These are phyloP conservation scores for Oryza australiensis DNA, from an alignment of 176 grass and related monocot genomes.

Conservation along the genomic window DNA sequence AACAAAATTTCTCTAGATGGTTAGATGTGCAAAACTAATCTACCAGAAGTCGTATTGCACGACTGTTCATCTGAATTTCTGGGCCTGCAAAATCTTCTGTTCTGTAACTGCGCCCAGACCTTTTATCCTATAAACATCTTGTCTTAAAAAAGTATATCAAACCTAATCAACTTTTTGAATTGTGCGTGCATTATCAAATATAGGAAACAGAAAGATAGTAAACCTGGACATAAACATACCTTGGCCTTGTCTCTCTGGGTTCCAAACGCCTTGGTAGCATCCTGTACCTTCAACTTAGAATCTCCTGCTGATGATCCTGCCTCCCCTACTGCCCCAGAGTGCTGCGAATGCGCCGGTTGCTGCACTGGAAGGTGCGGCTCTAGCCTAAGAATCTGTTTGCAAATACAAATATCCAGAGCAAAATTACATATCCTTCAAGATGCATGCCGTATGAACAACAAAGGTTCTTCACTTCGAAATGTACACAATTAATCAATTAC, in stretches of 20 bases:
- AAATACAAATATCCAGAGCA: conserved; percentile 27
- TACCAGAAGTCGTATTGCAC: conserved; percentile 3
- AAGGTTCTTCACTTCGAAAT: background rate
- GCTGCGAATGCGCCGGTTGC: conserved; percentile 44
- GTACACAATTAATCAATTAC: background rate
- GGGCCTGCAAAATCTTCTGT: background rate
- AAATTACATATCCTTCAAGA: background rate
- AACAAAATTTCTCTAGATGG: background rate
- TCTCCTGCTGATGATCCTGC: conserved; percentile 42
- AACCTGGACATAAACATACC: conserved; percentile 37
- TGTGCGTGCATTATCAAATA: background rate
- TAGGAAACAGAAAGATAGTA: background rate
- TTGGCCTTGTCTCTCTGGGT: conserved; percentile 60
- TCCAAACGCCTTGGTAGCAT: conserved; percentile 62
- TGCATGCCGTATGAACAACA: background rate
- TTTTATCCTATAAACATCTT: background rate
- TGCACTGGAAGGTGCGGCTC: conserved; percentile 56
- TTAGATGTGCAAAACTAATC: background rate
- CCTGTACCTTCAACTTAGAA: conserved; percentile 51
- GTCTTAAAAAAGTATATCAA: background rate
- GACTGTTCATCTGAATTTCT: background rate
- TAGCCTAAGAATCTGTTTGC: conserved; percentile 80
- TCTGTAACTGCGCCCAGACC: background rate
- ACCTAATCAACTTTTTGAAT: background rate
- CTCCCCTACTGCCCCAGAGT: conserved; percentile 50